Base-by-base conservation (phyloP, 768 basidiomycete genomes). In the Suillus alpinus region DNA sequence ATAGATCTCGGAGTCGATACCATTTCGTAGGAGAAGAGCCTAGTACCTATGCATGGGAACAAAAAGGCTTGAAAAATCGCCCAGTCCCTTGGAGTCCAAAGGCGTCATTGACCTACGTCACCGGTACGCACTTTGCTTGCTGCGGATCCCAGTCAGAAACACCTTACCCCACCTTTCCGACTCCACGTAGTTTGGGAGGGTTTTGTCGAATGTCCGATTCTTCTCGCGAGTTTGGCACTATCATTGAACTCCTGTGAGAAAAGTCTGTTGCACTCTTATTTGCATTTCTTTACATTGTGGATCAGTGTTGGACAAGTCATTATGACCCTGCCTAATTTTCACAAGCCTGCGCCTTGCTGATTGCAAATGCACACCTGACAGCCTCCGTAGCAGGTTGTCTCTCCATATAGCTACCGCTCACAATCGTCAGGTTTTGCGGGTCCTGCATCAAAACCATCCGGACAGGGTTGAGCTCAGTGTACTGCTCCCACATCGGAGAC, bases 401-500 rank as follows among this genome's bases (percentile, higher is more conserved):
- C 66, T 83, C 83, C 32, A 78, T 58, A 39, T 73, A 75, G 57
- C 77, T 81, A 8, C 81, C 78, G 43, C 77, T 83, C 16, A 61
- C 65, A 1, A 61, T 69, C 34, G 72, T 74, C 36, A 61, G 63
- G 32, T 67, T 68, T 7, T 62, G 53, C 10, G 68, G 63, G 7
- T 75, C 73, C 63, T 83, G 73, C 65, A 81, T 78, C 56, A 85
- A 66, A 5, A 82, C 78, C 46, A 85, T 80, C 52, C 82, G 71
- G n/a, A 66, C 58, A 63, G 71, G 74, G n/a, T 57, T 64, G 2
- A 12, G 26, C 2, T 65, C 55, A 1, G 64, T 73, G 62, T 80
- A 85, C 41, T 50, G 62, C 36, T 77, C 62, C 86, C 87, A 87
- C 18, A 57, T 63, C 0, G 85, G 86, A 1, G 85, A 83, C 37